Percentiles rank a stretch among this genome's conserved stretches.
Evolutionary conservation across 2,329 filamentous ascomycete species (phyloP).

Genomic region (Epicoccum nigrum): DNA sequence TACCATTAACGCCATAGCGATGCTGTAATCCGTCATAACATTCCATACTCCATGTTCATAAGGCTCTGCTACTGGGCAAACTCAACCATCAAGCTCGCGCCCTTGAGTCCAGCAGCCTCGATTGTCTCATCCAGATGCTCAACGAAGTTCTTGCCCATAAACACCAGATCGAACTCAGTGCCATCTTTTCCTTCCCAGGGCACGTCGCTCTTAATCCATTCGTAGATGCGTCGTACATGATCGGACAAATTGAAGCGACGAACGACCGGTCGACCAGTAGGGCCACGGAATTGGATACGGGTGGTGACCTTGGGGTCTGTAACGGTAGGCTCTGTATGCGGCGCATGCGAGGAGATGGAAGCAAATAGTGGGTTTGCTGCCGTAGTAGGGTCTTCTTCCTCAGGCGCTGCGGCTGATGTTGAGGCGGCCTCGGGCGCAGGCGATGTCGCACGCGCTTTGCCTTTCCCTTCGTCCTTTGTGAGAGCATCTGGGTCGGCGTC

Average conservation of each 20-base stretch:
- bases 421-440: constrained; percentile 23
- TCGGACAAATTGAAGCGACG: constrained; percentile 82
- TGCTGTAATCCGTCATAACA: background rate
- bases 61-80: constrained; percentile 54
- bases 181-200: constrained; percentile 83
- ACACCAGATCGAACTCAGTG: constrained; percentile 83
- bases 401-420: constrained; percentile 6
- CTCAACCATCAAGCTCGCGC: constrained; percentile 94
- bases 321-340: constrained; percentile 77
- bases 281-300: constrained; percentile 81
- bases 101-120: constrained; percentile 82
- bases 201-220: constrained; percentile 87
- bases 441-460: constrained; percentile 48
- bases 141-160: constrained; percentile 85
- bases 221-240: constrained; percentile 81
- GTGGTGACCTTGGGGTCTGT: constrained; percentile 74
- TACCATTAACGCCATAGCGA: constrained; percentile 13
- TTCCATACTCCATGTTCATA: background rate
- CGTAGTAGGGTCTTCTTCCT: constrained; percentile 37
- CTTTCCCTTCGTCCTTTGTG: constrained; percentile 70
- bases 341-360: constrained; percentile 71
- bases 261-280: constrained; percentile 79
- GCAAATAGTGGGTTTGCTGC: constrained; percentile 62
- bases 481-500: constrained; percentile 85
- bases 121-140: constrained; percentile 75